Evolutionary conservation across 352 stramenopile genomes (phyloP).

Genomic region (Globisporangium uncinulatum): DNA sequence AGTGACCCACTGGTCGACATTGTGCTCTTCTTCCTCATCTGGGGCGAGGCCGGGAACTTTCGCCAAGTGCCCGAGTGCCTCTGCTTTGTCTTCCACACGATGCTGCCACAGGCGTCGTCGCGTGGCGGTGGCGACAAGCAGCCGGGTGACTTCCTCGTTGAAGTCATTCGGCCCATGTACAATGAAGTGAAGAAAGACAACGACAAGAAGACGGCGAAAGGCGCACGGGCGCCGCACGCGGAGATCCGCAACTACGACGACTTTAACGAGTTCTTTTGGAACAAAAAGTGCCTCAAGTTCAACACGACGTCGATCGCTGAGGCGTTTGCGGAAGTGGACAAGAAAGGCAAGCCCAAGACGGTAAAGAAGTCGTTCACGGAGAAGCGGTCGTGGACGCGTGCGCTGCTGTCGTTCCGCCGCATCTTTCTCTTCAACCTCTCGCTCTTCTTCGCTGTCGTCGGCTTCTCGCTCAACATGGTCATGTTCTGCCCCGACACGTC

Average conservation of each 20-base stretch:
- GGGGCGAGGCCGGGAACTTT: conserved; percentile 84
- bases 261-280: conserved; percentile 90
- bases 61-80: conserved; percentile 74
- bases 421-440: conserved; percentile 83
- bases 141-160: conserved; percentile 55
- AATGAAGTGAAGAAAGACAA: conserved; percentile 79
- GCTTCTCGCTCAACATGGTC: conserved; percentile 70
- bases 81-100: conserved; percentile 77
- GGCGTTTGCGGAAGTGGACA: conserved; percentile 69
- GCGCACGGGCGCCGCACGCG: conserved; percentile 53
- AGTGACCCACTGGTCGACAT: conserved; percentile 77
- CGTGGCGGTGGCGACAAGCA: conserved; percentile 42
- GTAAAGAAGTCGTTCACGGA: conserved; percentile 85
- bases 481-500: conserved; percentile 73
- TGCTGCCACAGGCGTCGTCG: conserved; percentile 61
- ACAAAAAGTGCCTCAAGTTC: conserved; percentile 81
- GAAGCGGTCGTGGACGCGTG: conserved; percentile 71
- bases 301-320: conserved; percentile 57
- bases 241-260: conserved; percentile 88
- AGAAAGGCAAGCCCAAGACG: conserved; percentile 74
- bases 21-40: conserved; percentile 81
- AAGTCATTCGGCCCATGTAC: conserved; percentile 84
- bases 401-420: conserved; percentile 70
- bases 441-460: conserved; percentile 58
- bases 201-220: conserved; percentile 84